Conservation (phyloP, 805 yeast species). For the Ogataea zsoltii region DNA sequence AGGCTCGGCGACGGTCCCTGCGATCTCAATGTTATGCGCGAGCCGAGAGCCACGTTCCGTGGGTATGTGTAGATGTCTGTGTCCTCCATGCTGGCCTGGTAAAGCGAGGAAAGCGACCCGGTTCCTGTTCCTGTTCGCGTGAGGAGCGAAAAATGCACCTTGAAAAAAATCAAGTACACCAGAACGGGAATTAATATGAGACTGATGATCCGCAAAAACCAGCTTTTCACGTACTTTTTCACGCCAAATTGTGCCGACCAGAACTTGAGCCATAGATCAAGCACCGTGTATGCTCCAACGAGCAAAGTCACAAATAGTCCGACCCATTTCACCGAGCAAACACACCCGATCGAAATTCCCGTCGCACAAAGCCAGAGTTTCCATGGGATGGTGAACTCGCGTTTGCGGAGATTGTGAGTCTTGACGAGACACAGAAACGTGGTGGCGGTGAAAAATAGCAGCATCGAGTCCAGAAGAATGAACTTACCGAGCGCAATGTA, state of each 20-base stretch:
- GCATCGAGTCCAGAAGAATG: slow-evolving; percentile 74
- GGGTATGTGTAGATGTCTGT: slow-evolving; percentile 65
- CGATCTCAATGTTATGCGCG: slow-evolving; percentile 59
- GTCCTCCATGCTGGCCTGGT: slow-evolving; percentile 75
- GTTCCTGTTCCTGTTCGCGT: slow-evolving; percentile 83
- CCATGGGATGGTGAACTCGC: slow-evolving; percentile 44
- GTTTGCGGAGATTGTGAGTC: slow-evolving; percentile 47
- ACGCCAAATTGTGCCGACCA: slow-evolving; percentile 60
- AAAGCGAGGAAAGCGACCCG: slow-evolving; percentile 66
- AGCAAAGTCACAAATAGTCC: slow-evolving; percentile 83
- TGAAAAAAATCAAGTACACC: slow-evolving; percentile 73
- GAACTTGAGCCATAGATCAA: slow-evolving; percentile 89
- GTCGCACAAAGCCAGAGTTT: slow-evolving; percentile 57
- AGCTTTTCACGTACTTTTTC: slow-evolving; percentile 55
- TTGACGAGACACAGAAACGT: slow-evolving; percentile 63
- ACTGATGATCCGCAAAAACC: slow-evolving; percentile 65
- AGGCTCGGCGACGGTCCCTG: slow-evolving; percentile 74
- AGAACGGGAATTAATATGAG: slow-evolving; percentile 71
- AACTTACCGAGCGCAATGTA: slow-evolving; percentile 72
- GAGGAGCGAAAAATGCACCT: slow-evolving; percentile 74
- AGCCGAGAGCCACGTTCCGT: slow-evolving; percentile 63
- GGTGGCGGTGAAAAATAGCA: slow-evolving; percentile 71
- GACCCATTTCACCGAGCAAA: slow-evolving; percentile 84
- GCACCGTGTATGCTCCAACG: slow-evolving; percentile 86
- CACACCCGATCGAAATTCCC: slow-evolving; percentile 77